A percentile compares a stretch with the other conserved stretches of the same genome.
Conservation (phyloP, 345 rosid genomes). For the Litchi chinensis region DNA sequence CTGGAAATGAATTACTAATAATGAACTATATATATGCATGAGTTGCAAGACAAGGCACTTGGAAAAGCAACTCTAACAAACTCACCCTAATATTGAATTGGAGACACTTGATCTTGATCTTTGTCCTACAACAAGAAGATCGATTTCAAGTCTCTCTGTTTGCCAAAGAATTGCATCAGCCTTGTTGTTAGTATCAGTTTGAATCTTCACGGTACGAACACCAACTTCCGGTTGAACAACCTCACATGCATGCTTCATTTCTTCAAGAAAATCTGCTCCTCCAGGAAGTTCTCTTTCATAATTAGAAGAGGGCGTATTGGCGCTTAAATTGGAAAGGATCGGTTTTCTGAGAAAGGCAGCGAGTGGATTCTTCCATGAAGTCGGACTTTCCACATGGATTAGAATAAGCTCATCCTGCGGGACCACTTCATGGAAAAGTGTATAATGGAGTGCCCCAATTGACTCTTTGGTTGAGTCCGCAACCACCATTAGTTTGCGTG, state of each 20-base stretch:
- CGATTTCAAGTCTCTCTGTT: slow-evolving; percentile 48
- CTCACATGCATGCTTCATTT: slow-evolving; percentile 64
- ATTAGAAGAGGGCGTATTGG: slow-evolving; percentile 11
- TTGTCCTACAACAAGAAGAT: slow-evolving; percentile 75
- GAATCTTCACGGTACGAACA: slow-evolving; percentile 42
- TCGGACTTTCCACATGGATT: slow-evolving; percentile 50
- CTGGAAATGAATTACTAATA: too few species aligned
- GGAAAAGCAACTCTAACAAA: background rate
- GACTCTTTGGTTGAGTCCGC: slow-evolving; percentile 74
- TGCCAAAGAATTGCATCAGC: slow-evolving; percentile 55
- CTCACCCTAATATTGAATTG: slow-evolving; percentile 66
- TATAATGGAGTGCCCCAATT: slow-evolving; percentile 70
- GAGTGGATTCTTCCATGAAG: slow-evolving; percentile 63
- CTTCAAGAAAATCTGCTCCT: slow-evolving; percentile 58
- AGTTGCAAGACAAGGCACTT: too few species aligned
- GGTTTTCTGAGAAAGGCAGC: slow-evolving; percentile 47
- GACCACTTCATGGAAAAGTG: slow-evolving; percentile 63
- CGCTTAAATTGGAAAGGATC: slow-evolving; percentile 1
- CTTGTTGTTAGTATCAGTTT: slow-evolving; percentile 51
- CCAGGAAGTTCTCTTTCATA: slow-evolving; percentile 19
- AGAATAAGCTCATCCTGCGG: slow-evolving; percentile 69
- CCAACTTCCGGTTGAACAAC: slow-evolving; percentile 56
- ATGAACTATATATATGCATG: too few species aligned
- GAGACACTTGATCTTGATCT: slow-evolving; percentile 52
- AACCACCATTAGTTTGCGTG: slow-evolving; percentile 71